Percentiles rank a stretch among this genome's conserved stretches.
Conservation (phyloP, 1,139 yeast genomes). For the Entelexis sorbosivorans region DNA sequence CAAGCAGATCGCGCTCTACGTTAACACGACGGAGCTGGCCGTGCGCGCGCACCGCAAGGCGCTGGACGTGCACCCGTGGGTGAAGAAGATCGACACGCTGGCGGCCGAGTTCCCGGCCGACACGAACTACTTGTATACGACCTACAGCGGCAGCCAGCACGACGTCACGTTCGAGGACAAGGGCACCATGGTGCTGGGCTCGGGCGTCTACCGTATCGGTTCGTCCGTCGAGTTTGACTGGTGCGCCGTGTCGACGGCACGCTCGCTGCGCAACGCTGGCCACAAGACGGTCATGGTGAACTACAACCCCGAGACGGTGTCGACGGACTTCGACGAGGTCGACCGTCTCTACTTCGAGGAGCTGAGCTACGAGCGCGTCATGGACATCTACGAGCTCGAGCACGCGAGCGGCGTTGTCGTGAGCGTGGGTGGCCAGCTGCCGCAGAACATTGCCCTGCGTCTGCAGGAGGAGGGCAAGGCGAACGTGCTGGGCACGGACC, state of each 20-base stretch:
- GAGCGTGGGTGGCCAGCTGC: conserved; percentile 95
- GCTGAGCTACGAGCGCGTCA: conserved; percentile 84
- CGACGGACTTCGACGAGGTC: conserved; percentile 96
- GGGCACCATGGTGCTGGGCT: conserved; percentile 90
- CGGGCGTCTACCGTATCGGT: conserved; percentile 97
- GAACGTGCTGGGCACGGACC: conserved; percentile 84
- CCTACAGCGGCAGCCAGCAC: conserved; percentile 81
- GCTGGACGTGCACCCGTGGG: conserved; percentile 73
- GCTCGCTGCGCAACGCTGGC: conserved; percentile 81
- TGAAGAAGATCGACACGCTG: conserved; percentile 89
- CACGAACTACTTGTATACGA: conserved; percentile 90
- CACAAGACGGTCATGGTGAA: conserved; percentile 91
- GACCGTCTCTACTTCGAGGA: conserved; percentile 95
- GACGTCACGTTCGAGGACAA: conserved; percentile 80
- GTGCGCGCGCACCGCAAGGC: conserved; percentile 46
- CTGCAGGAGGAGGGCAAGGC: conserved; percentile 59
- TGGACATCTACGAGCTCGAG: conserved; percentile 94
- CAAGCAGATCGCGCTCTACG: conserved; percentile 74
- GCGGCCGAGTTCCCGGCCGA: conserved; percentile 99
- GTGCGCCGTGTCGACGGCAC: conserved; percentile 97
- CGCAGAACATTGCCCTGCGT: conserved; percentile 86
- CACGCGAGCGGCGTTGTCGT: conserved; percentile 83
- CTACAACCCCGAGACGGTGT: conserved; percentile 96
- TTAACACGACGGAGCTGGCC: conserved; percentile 58
- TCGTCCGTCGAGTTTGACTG: conserved; percentile 98